Percentiles rank a stretch among this genome's conserved stretches.
Conservation (phyloP, 192 early-diverging fungal genomes). For the Phycomyces nitens region DNA sequence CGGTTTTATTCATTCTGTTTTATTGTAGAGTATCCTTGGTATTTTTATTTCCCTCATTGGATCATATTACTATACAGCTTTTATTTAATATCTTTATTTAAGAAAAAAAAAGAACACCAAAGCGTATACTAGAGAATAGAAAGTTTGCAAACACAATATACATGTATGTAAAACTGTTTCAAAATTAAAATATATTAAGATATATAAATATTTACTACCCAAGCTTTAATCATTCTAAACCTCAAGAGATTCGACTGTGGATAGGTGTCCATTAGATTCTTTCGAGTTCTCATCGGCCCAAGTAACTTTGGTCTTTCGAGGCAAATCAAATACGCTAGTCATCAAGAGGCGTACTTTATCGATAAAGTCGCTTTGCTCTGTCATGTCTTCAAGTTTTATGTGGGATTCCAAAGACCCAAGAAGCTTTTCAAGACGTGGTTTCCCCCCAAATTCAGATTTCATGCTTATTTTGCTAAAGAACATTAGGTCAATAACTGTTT, state of each 20-base stretch:
- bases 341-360: background rate
- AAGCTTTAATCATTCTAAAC: no score
- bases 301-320: no score
- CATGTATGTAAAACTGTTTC: background rate
- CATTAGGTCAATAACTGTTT: no score
- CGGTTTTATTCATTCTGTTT: background rate
- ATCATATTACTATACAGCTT: background rate
- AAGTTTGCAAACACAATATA: background rate
- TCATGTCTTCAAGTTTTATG: background rate
- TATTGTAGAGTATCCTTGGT: background rate
- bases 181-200: background rate
- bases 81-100: background rate
- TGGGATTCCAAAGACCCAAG: slow-evolving; percentile 3
- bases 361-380: background rate
- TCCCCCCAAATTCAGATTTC: background rate
- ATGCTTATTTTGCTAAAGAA: slow-evolving; percentile 13
- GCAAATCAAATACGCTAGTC: background rate
- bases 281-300: no score
- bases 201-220: no score
- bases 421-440: slow-evolving; percentile 16
- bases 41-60: background rate
- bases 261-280: no score
- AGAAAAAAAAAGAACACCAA: background rate
- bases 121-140: background rate
- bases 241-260: no score